Evolutionary conservation across 768 basidiomycete species (phyloP), one percentile per base, ranked within the genome.

Genomic region (Lentinula lateritia): DNA sequence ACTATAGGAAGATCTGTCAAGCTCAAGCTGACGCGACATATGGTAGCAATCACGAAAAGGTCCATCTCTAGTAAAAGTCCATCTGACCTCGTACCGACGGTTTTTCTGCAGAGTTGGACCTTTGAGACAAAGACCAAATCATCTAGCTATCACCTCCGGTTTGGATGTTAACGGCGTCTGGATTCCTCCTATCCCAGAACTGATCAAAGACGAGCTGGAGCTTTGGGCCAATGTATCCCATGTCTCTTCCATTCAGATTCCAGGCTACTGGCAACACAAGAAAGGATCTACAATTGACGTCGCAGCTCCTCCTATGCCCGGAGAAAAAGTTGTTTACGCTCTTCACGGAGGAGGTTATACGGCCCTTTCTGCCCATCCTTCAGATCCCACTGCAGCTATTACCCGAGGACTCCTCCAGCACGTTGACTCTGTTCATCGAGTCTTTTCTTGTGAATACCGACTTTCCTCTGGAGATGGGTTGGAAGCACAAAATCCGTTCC

Each of bases 401-500:
- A 65, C 77, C 1, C 77, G 72, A 10, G 81, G 79, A 12, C 69
- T 86, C 32, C 68, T 90, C 23, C 67, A 82, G 62, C 74, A 81
- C 41, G 72, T 75, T 43, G 69, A 74, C 45, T 63, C 74, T 12
- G 69, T 85, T n/a, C 70, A 75, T 34, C 82, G 86, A 45, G 73
- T 77, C 5, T 80, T 90, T 66, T 80, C 81, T 12, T 66, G 90
- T 52, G 92, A 92, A 72, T 94, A 93, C 71, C 86, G 90, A 5
- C 80, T 88, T 48, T 83, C 84, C 42, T 73, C 83, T 6, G 69
- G 72, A 12, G 69, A 74, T 53, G 78, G 83, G 32, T 73, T 73
- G 66, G 63, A 68, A 34, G 71, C 75, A 12, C 72, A 72, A 5
- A 77, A 86, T 63, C 81, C 89, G 7, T 93, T 93, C 76, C 92